Evolutionary conservation across 192 early-diverging fungal species (phyloP).

Genomic region (Mortierella hygrophila): DNA sequence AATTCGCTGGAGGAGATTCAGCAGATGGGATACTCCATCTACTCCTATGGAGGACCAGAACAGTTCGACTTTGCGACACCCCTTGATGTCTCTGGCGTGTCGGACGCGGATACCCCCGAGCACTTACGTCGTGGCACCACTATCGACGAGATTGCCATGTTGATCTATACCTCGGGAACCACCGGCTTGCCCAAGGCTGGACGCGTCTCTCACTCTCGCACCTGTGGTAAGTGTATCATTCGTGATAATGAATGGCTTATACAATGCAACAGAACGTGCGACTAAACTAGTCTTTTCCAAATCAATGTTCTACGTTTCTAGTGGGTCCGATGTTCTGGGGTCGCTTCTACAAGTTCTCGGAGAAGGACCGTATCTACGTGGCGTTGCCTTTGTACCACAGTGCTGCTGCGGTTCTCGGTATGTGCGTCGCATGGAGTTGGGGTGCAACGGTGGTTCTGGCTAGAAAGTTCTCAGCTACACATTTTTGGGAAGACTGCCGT

Average conservation of each 20-base stretch:
- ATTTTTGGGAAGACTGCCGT: constrained; percentile 66
- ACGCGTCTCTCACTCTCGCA: constrained; percentile 58
- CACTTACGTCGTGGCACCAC: constrained; percentile 8
- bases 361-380: constrained; percentile 68
- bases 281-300: not conserved
- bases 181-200: constrained; percentile 75
- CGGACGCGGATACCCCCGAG: constrained; percentile 30
- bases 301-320: not conserved
- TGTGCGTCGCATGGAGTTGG: constrained; percentile 24
- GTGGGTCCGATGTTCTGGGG: constrained; percentile 24
- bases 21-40: constrained; percentile 29
- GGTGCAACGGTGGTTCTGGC: constrained; percentile 67
- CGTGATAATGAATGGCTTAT: not conserved
- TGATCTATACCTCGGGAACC: constrained; percentile 69
- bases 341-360: constrained; percentile 30
- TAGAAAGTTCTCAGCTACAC: constrained; percentile 67
- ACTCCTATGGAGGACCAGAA: constrained; percentile 25
- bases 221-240: constrained; percentile 12
- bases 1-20: constrained; percentile 34
- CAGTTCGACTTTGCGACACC: constrained; percentile 56
- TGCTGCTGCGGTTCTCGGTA: constrained; percentile 53
- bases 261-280: not conserved
- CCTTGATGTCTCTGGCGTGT: constrained; percentile 11
- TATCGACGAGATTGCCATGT: constrained; percentile 49
- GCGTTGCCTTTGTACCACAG: constrained; percentile 76